Percentiles rank a stretch among this genome's conserved stretches.
Conservation (phyloP, 805 yeast genomes). For the Ogataea glucozyma region DNA sequence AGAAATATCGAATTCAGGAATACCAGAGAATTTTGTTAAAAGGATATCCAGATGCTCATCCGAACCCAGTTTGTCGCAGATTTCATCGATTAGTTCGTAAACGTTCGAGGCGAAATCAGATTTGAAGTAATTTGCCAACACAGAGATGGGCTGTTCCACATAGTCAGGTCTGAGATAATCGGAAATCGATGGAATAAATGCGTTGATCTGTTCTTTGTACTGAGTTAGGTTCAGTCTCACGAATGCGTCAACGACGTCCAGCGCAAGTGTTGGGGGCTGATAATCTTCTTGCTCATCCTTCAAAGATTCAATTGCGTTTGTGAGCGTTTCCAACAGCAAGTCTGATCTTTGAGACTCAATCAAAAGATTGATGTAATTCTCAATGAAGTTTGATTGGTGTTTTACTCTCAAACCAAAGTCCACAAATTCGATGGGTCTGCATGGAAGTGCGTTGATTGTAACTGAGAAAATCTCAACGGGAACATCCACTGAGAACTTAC, state of each 20-base stretch:
- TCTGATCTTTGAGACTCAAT: conserved; percentile 17
- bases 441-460: conserved; percentile 28
- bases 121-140: conserved; percentile 33
- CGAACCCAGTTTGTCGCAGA: conserved; percentile 33
- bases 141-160: conserved; percentile 34
- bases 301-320: conserved; percentile 31
- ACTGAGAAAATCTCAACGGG: conserved; percentile 26
- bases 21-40: conserved; percentile 11
- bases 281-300: conserved; percentile 24
- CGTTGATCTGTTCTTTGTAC: conserved; percentile 31
- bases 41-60: conserved; percentile 17
- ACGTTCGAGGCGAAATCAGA: conserved; percentile 25
- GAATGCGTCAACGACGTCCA: conserved; percentile 31
- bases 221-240: conserved; percentile 26
- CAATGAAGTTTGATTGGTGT: conserved; percentile 22
- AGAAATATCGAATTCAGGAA: conserved; percentile 23
- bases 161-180: conserved; percentile 33
- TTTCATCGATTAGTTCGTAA: conserved; percentile 39
- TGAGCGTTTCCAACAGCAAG: conserved; percentile 22
- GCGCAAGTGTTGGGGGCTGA: conserved; percentile 27
- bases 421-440: conserved; percentile 17
- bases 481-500: conserved; percentile 23
- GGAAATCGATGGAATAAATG: conserved; percentile 39
- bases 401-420: conserved; percentile 14
- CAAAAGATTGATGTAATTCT: conserved; percentile 27